Evolutionary conservation across 2,329 filamentous ascomycete species (phyloP).

Genomic region (Bimuria novae-zelandiae): DNA sequence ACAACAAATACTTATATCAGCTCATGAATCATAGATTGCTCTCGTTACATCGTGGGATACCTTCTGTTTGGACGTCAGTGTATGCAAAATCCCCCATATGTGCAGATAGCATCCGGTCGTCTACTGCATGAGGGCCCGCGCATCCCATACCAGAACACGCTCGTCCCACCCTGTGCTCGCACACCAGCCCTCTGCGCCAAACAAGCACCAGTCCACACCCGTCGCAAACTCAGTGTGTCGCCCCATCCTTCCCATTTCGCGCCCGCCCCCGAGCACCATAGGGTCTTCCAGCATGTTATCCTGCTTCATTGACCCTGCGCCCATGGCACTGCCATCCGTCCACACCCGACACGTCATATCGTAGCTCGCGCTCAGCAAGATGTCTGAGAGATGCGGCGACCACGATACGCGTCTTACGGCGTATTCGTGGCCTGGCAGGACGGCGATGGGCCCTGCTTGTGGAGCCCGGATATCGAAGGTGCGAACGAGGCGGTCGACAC

Average conservation of each 20-base stretch:
- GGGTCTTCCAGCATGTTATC: constrained; percentile 42
- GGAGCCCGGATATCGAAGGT: constrained; percentile 89
- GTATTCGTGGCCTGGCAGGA: constrained; percentile 87
- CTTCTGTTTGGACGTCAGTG: background rate
- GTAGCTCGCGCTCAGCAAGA: constrained; percentile 87
- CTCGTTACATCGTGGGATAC: constrained; percentile 4
- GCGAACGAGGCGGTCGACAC: constrained; percentile 84
- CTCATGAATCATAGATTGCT: background rate
- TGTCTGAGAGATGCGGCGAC: constrained; percentile 91
- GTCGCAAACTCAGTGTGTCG: constrained; percentile 94
- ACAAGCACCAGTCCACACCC: constrained; percentile 97
- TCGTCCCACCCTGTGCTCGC: constrained; percentile 96
- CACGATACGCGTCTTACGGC: constrained; percentile 84
- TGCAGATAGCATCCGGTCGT: background rate
- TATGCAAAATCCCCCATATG: background rate
- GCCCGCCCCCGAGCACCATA: constrained; percentile 58
- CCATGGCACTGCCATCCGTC: constrained; percentile 73
- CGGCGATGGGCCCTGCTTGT: constrained; percentile 69
- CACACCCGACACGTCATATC: constrained; percentile 97
- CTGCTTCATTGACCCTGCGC: constrained; percentile 41
- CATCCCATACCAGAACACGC: constrained; percentile 88
- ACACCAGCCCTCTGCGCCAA: constrained; percentile 93
- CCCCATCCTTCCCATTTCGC: constrained; percentile 85
- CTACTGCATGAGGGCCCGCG: constrained; percentile 64
- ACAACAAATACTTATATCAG: too few species aligned